A percentile compares a stretch with the other conserved stretches of the same genome.
Evolutionary conservation across 768 basidiomycete species (phyloP).

Genomic region (Leucocoprinus birnbaumii): DNA sequence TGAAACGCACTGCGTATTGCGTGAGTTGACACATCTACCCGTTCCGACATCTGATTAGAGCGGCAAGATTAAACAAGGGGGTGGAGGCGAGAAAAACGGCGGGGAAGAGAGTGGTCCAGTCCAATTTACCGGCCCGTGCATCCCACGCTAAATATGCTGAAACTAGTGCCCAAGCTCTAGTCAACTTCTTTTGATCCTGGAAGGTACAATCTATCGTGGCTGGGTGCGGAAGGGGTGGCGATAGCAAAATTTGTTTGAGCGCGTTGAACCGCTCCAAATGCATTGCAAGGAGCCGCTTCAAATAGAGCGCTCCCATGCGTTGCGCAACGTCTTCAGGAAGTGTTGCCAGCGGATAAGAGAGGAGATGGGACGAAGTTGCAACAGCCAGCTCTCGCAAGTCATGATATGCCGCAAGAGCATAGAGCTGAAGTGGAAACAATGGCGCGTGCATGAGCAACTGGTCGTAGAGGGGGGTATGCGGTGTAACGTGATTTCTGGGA

Average conservation of each 20-base stretch:
- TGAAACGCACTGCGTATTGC: constrained; percentile 23
- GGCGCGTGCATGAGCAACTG: constrained; percentile 21
- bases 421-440: constrained; percentile 31
- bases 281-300: constrained; percentile 33
- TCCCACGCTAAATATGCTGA: constrained; percentile 35
- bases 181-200: constrained; percentile 29
- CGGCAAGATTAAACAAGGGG: not conserved
- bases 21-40: constrained; percentile 24
- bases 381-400: constrained; percentile 35
- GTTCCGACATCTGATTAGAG: not conserved
- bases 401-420: constrained; percentile 28
- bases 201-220: constrained; percentile 26
- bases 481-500: constrained; percentile 19
- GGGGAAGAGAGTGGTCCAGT: not conserved
- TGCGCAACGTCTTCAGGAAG: constrained; percentile 30
- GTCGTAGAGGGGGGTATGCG: constrained; percentile 21
- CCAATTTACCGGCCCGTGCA: constrained; percentile 28
- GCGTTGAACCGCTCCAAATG: constrained; percentile 29
- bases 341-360: constrained; percentile 24
- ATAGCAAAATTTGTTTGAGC: constrained; percentile 26
- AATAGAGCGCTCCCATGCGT: constrained; percentile 32
- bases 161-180: constrained; percentile 36
- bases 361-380: constrained; percentile 32
- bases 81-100: not conserved
- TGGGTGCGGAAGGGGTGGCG: constrained; percentile 27